Evolutionary conservation across 495 filamentous ascomycete genomes (phyloP), one percentile per base, ranked within the genome.

Genomic region (Tricharina praecox): DNA sequence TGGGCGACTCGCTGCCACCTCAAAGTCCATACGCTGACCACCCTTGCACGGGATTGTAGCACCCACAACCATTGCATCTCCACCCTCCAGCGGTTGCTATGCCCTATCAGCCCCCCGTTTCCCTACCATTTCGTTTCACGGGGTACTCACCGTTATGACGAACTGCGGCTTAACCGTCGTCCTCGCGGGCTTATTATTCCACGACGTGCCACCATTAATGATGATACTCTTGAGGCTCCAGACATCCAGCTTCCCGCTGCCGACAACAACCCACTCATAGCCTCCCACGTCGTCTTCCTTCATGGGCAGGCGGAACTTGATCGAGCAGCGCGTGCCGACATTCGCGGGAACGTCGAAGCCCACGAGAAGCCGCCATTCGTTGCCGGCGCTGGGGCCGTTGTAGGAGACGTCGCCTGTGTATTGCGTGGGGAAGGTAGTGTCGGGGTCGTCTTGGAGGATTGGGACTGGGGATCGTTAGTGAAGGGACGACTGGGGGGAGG

Each of bases 11-110:
- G 9, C 34, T 4, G 35, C 34, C 18, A 48, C 33, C 34, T 48
- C 45, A 21, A 48, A 48, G 23, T 48, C 45, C 45, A 30, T 26
- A 11, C 45, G 11, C 35, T 48, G 33, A 11, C 45, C 45, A 11
- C 18, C 34, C 18, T 38, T 37, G 34, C 45, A 48, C 9, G 45
- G 33, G 23, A 48, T 38, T 4, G 11, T 18, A 43, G 40, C 40
- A 25, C 45, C 45, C 2, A 19, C 24, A 1, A 48, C 23, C 4
- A n/a, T 24, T 4, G 45, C 45, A 21, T 9, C 13, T 1, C 43
- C 43, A 2, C 43, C 45, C 16, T 48, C 1, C 32, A 10, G 32
- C 1, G 21, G 19, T n/a, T 24, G 34, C 9, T 19, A 20, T 44
- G 8, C 5, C 16, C 25, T 21, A 9, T 25, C 16, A 25, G 19